Evolutionary conservation across 345 rosid genomes (phyloP).

Genomic region (Arabidopsis thaliana): TAIR10.1 NC_003075.7:12493501-12494000

Average conservation of each 20-base stretch:
- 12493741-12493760: slow-evolving; percentile 27
- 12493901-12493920: slow-evolving; percentile 24
- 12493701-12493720: slow-evolving; percentile 14
- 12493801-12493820: slow-evolving; percentile 27
- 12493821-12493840: slow-evolving; percentile 32
- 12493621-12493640: neutral
- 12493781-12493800: slow-evolving; percentile 20
- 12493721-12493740: slow-evolving; percentile 23
- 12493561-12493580: neutral
- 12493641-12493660: neutral
- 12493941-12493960: slow-evolving; percentile 28
- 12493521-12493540: neutral
- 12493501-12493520: neutral
- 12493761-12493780: slow-evolving; percentile 31
- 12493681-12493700: neutral
- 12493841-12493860: neutral
- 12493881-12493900: neutral
- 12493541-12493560: neutral
- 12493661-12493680: neutral
- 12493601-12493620: slow-evolving; percentile 5
- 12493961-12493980: neutral
- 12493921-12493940: slow-evolving; percentile 36
- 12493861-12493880: slow-evolving; percentile 8
- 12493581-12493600: slow-evolving; percentile 2
- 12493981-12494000: neutral